Conservation (phyloP, 1,139 yeast genomes). For the Chernovozyma aurita region DNA sequence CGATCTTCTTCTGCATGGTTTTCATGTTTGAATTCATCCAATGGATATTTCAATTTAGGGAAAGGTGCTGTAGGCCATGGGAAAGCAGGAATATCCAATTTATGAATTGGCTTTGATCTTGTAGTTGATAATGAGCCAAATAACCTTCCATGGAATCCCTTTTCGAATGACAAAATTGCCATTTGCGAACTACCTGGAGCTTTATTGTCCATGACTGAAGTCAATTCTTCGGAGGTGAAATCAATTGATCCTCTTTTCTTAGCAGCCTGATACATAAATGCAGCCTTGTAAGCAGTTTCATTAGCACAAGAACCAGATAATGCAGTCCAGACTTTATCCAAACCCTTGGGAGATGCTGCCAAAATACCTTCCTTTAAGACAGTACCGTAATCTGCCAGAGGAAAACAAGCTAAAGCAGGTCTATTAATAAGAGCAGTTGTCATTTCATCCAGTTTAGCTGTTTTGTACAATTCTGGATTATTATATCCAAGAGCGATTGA, state of each 20-base stretch:
- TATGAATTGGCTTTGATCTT: slow-evolving; percentile 71
- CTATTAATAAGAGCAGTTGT: slow-evolving; percentile 63
- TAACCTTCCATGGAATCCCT: slow-evolving; percentile 72
- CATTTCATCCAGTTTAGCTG: slow-evolving; percentile 64
- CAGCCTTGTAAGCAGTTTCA: slow-evolving; percentile 75
- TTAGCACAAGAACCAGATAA: slow-evolving; percentile 74
- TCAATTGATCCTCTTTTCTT: slow-evolving; percentile 52
- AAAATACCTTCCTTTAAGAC: slow-evolving; percentile 53
- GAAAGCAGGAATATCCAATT: slow-evolving; percentile 71
- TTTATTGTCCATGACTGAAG: slow-evolving; percentile 60
- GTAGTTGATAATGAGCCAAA: slow-evolving; percentile 73
- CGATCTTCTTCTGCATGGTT: slow-evolving; percentile 59
- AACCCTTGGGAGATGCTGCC: slow-evolving; percentile 69
- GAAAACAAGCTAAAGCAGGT: slow-evolving; percentile 75
- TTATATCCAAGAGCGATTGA: slow-evolving; percentile 74
- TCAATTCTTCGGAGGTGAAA: slow-evolving; percentile 53
- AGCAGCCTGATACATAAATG: slow-evolving; percentile 67
- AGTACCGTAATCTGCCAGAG: slow-evolving; percentile 49
- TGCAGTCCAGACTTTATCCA: slow-evolving; percentile 63
- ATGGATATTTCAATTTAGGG: slow-evolving; percentile 63
- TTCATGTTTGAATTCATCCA: slow-evolving; percentile 45
- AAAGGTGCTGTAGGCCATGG: slow-evolving; percentile 76
- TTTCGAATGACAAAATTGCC: slow-evolving; percentile 64
- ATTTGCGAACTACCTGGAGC: slow-evolving; percentile 67
- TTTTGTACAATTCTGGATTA: slow-evolving; percentile 61